Evolutionary conservation across 352 stramenopile genomes (phyloP), one percentile per base, ranked within the genome.

Genomic region (Phytophthora syringae): DNA sequence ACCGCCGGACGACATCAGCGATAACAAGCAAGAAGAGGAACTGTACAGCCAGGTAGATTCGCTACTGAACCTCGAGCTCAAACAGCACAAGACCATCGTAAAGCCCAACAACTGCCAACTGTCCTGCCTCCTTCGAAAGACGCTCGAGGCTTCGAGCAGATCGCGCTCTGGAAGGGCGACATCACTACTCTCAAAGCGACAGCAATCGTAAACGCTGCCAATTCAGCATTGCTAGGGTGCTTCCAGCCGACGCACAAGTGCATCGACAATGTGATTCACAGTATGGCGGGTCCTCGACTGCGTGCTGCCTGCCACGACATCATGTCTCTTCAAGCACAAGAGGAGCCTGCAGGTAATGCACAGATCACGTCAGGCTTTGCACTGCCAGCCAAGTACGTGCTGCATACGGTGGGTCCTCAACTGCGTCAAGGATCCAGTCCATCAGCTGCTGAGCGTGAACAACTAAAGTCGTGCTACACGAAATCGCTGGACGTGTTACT

Each of bases 211-310:
- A 93, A 92, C 43, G 82, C 84, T 9, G 80, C 82, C 34, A 92
- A 93, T 59, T 79, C 73, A 20, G 62, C 65, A 30, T 70, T 89
- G 16, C 67, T 93, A n/a, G 81, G 82, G 0, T 92, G 84, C 60
- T 93, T 92, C 61, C 72, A 87, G 58, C 82, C 82, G 21, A 73
- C 77, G 4, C 82, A 91, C 54, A 80, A 76, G 34, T 93, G 82
- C 49, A 90, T 90, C 45, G 81, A 93, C 69, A 91, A 92, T 27
- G 74, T 89, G 30, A 92, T 90, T 48, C 82, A 93, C 67, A 80
- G 74, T 51, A 78, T 76, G 51, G 76, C 82, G 0, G 82, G 80
- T 1, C 82, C 80, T 18, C 76, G 84, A 3, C 61, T 93, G 20
- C 82, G 84, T 20, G 57, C 74, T 0, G 80, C 76, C 18, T 93